phyloP scores from a whole-genome alignment of 2,329 filamentous ascomycete species.

The Cladosporium halotolerans region DNA sequence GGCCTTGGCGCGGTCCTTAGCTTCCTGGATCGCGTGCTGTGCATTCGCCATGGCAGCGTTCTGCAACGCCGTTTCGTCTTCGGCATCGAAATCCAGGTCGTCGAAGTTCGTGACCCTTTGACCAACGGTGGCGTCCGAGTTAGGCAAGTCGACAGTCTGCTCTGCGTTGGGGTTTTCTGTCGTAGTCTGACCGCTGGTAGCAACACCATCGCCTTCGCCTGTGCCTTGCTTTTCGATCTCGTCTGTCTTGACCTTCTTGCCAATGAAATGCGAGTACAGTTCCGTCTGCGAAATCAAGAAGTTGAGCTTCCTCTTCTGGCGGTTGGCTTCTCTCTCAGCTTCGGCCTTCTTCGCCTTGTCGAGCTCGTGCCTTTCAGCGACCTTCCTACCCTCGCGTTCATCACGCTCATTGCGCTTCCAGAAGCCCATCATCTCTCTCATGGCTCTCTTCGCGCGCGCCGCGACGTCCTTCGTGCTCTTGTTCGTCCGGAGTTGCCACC shows the following conservation, averaged over 20 bases:
- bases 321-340: constrained; percentile 92
- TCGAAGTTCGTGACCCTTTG: constrained; percentile 88
- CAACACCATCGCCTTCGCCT: constrained; percentile 58
- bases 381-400: constrained; percentile 87
- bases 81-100: constrained; percentile 89
- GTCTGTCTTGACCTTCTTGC: constrained; percentile 97
- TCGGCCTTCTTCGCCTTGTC: constrained; percentile 96
- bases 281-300: constrained; percentile 99
- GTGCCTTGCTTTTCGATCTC: constrained; percentile 88
- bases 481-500: constrained; percentile 96
- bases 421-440: constrained; percentile 99
- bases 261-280: constrained; percentile 98
- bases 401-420: constrained; percentile 99
- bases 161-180: constrained; percentile 33
- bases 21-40: constrained; percentile 89
- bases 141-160: constrained; percentile 43
- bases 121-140: constrained; percentile 45
- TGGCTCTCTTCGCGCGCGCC: constrained; percentile 91
- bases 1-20: constrained; percentile 82
- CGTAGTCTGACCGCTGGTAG: constrained; percentile 47
- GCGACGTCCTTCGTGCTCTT: constrained; percentile 98
- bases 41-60: constrained; percentile 91
- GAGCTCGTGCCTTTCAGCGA: constrained; percentile 90
- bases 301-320: constrained; percentile 97
- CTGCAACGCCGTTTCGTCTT: constrained; percentile 75